Evolutionary conservation across 164 flowering plant genomes (phyloP), one percentile per base, ranked within the genome.

Genomic region (Nymphaea thermarum): DNA sequence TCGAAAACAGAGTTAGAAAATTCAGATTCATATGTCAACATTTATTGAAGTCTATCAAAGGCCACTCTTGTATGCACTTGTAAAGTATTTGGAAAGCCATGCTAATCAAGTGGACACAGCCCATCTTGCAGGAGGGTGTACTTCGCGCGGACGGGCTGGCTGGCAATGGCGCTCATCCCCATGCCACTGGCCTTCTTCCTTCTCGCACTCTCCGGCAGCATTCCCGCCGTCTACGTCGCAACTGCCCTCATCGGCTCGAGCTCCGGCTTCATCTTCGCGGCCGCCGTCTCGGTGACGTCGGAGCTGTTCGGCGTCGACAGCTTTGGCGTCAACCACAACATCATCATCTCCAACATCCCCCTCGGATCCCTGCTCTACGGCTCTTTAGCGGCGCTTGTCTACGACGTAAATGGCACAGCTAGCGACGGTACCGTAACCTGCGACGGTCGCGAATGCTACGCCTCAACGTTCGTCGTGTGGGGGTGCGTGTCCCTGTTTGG

Each of bases 191-290:
- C 99, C n/a, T 88, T 91, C 83, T 82, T 87, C 77, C 36, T 85
- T 71, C 86, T 90, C 0, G 80, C 86, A 1, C 72, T 75, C 16
- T 79, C 82, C 42, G 77, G 78, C 12, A 72, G 80, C 45, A 62
- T 57, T 4, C 1, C 51, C n/a, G 7, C 42, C 42, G 79, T 84
- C n/a, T 77, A 81, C 4, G 71, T 64, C 0, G 86, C 86, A 43
- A 94, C 99, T 2, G 93, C 93, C 0, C 66, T 91, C 3, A 83
- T 94, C 0, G 97, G 97, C 1, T 67, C 89, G 64, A 91, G 96
- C 78, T 91, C 99, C 0, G 97, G 99, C 4, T 94, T 94, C 85
- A 87, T 94, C 66, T 89, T 91, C 66, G 93, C 99, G 1, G 95
- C 97, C 0, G 95, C 99, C 0, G 97, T 90, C 16, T 91, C 99